Base-by-base conservation (phyloP, 768 basidiomycete species). In the Coprinopsis sp. region DNA sequence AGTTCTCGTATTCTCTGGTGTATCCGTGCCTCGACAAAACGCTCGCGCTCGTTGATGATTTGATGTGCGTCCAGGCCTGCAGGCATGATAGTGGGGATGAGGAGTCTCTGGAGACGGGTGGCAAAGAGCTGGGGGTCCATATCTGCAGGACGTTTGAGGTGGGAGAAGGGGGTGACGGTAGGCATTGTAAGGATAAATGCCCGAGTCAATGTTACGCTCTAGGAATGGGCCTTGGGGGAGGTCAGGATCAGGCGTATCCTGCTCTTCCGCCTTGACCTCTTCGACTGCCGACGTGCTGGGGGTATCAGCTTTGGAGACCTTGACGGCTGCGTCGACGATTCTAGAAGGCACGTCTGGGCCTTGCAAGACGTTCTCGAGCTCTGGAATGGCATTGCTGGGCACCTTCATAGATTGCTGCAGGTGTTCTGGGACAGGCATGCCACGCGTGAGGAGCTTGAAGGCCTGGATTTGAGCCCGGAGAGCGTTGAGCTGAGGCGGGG, bases 151-250 rank as follows among this genome's bases (percentile, higher is more conserved):
- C 87, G 82, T 50, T 84, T 82, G 53, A 89, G 79, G 52, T 90
- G 84, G 3, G 82, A 73, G 62, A 94, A 86, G 11, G 93, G n/a
- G 93, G 56, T 92, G 81, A 23, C 78, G 75, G 61, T 81, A 94
- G 16, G 93, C 84, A 62, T 95, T 95, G 71, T 93, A 94, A 2
- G 93, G 93, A 57, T 94, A 92, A 49, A 94, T 83, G 31, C 81
- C 79, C 0, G 91, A 92, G 47, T 79, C 73, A 43, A 78, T 69
- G 60, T 94, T 81, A 60, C 87, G 86, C 51, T 95, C 91, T 24
- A 88, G 70, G 65, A 81, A 83, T 4, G 81, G 79, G 0, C 82
- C 85, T 52, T 85, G 85, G 21, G 89, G 84, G 37, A 84, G 60
- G 51, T 75, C 68, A 7, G 76, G 66, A 44, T 82, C 75, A 28